Percentiles rank a stretch among this genome's conserved stretches.
Evolutionary conservation across 2,329 filamentous ascomycete genomes (phyloP).

Genomic region (Cladosporium velox): DNA sequence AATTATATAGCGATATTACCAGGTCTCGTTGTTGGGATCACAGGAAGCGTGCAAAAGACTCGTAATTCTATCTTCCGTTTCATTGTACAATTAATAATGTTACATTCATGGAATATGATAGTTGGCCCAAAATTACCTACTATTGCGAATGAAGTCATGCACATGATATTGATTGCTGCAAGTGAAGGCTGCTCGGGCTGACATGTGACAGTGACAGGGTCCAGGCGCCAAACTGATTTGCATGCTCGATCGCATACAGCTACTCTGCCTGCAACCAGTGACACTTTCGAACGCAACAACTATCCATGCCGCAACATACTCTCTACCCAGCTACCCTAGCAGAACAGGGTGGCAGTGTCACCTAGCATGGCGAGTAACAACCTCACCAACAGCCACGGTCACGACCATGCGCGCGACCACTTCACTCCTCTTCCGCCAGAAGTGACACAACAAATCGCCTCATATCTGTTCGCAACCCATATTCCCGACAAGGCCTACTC

Average conservation of each 20-base stretch:
- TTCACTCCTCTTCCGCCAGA: slow-evolving; percentile 33
- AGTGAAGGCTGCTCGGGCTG: not conserved
- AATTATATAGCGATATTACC: not conserved
- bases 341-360: not conserved
- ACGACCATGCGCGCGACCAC: slow-evolving; percentile 24
- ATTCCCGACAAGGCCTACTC: slow-evolving; percentile 25
- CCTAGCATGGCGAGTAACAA: not conserved
- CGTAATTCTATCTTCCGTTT: not conserved
- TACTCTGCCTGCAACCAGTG: not conserved
- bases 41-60: not conserved
- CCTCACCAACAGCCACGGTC: not conserved
- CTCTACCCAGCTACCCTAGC: not conserved
- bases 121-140: not conserved
- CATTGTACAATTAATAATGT: not conserved
- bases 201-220: not conserved
- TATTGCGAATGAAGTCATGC: not conserved
- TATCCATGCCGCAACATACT: not conserved
- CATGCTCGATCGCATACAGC: not conserved
- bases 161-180: not conserved
- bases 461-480: slow-evolving; percentile 33
- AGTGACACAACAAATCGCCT: slow-evolving; percentile 34
- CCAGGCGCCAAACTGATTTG: not conserved
- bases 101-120: not conserved
- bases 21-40: not conserved
- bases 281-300: not conserved